These are phyloP conservation scores for Mycena rebaudengoi DNA, from an alignment of 768 basidiomycete species.

Conservation along the genomic window DNA sequence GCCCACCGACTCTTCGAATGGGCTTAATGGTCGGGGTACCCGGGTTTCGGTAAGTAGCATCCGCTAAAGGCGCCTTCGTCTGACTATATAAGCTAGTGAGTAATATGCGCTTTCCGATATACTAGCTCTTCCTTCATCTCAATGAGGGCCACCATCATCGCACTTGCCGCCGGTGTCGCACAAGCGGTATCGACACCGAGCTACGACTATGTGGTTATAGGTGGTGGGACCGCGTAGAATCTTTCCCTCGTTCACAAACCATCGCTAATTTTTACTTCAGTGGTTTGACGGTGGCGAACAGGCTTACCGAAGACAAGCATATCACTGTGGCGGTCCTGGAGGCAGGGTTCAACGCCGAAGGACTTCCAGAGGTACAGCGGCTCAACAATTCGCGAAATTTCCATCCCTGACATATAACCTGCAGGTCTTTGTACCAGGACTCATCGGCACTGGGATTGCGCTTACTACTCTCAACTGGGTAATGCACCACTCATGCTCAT, in stretches of 20 bases:
- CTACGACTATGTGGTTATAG: slow-evolving; percentile 45
- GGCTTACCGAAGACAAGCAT: slow-evolving; percentile 41
- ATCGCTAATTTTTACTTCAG: slow-evolving; percentile 19
- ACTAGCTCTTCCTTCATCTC: no score
- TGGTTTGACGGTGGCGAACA: slow-evolving; percentile 45
- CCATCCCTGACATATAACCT: neutral
- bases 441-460: slow-evolving; percentile 38
- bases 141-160: no score
- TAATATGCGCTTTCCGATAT: no score
- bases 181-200: neutral
- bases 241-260: neutral
- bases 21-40: no score
- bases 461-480: slow-evolving; percentile 57
- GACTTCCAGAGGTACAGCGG: slow-evolving; percentile 45
- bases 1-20: no score
- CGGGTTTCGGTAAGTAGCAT: no score
- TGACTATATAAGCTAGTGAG: no score
- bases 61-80: no score
- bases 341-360: slow-evolving; percentile 48
- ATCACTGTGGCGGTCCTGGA: slow-evolving; percentile 44
- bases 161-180: neutral
- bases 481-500: neutral
- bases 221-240: slow-evolving; percentile 43
- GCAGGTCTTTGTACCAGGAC: slow-evolving; percentile 42
- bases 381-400: slow-evolving; percentile 8